Base-by-base conservation (phyloP, 768 basidiomycete species). In the Serendipita vermifera region DNA sequence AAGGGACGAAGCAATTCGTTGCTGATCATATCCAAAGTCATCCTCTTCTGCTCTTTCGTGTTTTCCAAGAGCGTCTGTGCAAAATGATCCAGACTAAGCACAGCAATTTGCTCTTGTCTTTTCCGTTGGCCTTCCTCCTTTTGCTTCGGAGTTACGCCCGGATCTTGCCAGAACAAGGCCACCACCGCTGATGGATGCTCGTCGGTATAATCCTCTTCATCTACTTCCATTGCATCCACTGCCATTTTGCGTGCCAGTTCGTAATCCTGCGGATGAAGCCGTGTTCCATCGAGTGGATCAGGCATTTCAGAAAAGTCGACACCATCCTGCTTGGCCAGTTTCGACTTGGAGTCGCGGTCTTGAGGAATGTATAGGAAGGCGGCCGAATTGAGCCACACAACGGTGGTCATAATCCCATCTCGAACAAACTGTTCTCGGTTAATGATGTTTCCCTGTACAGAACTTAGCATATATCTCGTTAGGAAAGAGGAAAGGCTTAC, bases 241-340 rank as follows among this genome's bases (percentile, higher is more conserved):
- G 94, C 94, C 92, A 99, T 96, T 73, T 98, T 97, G 33, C 90
- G 83, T 3, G 96, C 94, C 35, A 98, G 76, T 61, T 97, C 93
- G 65, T 98, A 99, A 69, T 99, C 96, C 66, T 94, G 89, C 4
- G 90, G 90, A 65, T 99, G 96, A 55, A 99, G 89, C 17, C 96
- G 87, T 33, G 93, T 98, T 64, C 83, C 82, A 65, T 99, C 96
- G 54, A 99, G 74, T 3, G 93, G 89, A 67, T 99, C 96, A 6
- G 83, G 78, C 35, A 80, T 77, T 56, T 80, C 77, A 43, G 13
- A 22, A 11, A 43, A 13, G 41, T 81, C 79, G 31, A 83, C 80
- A 58, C 71, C 69, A 51, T 77, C 75, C 33, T 77, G 74, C 39
- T 76, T 73, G 63, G 79, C 83, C 41, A 15, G 14, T 11, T 43